A percentile compares a stretch with the other conserved stretches of the same genome.
Conservation (phyloP, 2,329 filamentous ascomycete species). For the Sporothrix mexicana region DNA sequence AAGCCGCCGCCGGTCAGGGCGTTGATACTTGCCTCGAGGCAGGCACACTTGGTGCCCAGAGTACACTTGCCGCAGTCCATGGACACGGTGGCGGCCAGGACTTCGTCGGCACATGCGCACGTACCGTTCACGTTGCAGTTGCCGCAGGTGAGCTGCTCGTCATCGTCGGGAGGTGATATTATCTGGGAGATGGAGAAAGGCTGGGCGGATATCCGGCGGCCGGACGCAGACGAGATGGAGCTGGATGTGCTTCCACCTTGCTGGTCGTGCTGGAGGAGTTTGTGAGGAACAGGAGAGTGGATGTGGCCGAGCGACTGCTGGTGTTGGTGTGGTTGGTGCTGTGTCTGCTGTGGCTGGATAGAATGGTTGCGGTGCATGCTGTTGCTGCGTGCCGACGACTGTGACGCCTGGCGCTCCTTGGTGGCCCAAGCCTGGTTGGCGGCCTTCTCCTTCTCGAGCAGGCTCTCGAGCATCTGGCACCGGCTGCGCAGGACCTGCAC, state of each 20-base stretch:
- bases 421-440: conserved; percentile 38
- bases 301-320: conserved; percentile 33
- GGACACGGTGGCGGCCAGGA: conserved; percentile 57
- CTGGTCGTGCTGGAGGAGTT: conserved; percentile 33
- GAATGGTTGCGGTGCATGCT: conserved; percentile 31
- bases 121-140: conserved; percentile 58
- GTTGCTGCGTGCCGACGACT: conserved; percentile 30
- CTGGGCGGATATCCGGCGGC: conserved; percentile 45
- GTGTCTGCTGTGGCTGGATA: conserved; percentile 21
- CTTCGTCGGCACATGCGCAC: conserved; percentile 66
- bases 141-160: conserved; percentile 57
- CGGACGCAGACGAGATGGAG: conserved; percentile 41
- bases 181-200: conserved; percentile 64
- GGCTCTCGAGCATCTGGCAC: conserved; percentile 67
- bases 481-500: conserved; percentile 68
- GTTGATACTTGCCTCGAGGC: conserved; percentile 56
- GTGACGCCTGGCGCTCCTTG: conserved; percentile 35
- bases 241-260: conserved; percentile 40
- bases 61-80: conserved; percentile 71
- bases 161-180: conserved; percentile 59
- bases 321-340: conserved; percentile 14
- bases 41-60: conserved; percentile 66
- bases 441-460: conserved; percentile 61
- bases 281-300: conserved; percentile 33
- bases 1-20: conserved; percentile 40